Base-by-base conservation (phyloP, 495 filamentous ascomycete genomes). In the Margaritispora aquatica region DNA sequence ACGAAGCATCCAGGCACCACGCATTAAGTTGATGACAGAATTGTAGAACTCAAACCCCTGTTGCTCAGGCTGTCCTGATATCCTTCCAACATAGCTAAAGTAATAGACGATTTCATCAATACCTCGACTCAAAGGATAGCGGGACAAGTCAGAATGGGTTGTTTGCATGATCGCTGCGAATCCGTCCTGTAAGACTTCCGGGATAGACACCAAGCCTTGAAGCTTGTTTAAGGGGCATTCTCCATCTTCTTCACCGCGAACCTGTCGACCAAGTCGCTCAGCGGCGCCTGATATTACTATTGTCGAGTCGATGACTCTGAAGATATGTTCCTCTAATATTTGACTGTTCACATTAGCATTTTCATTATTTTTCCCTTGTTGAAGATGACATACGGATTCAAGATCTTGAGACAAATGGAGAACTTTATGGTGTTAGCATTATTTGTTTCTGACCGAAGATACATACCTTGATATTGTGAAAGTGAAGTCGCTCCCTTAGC, bases 1-100 rank as follows among this genome's bases (percentile, higher is more conserved):
- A n/a, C 23, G 22, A 19, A 57, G 20, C 38, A 47, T 13, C 54
- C 54, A 57, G 21, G 41, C 17, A 31, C 36, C 54, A 10, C 27
- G 44, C 36, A 57, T n/a, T 48, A 57, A 2, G 10, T 57, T 31
- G 38, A 57, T 24, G 17, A 57, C 49, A 21, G 54, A 20, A 41
- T 17, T 15, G 36, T 15, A 24, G 19, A 55, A 11, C n/a, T 23
- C 15, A 44, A 21, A 8, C 24, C 9, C 7, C 53, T 41, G 11
- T 11, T n/a, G 20, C 31, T 22, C 29, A 22, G n/a, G 31, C 19
- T 9, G 34, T 55, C 53, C 22, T 2, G 41, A 29, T 29, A 27
- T 19, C 4, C 17, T 57, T 46, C 8, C 19, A 8, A 49, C 11
- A 23, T 55, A 36, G n/a, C 11, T 41, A 24, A 55, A 55, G 53